Base-by-base conservation (phyloP, 768 basidiomycete species). In the Pleurotus giganteus region DNA sequence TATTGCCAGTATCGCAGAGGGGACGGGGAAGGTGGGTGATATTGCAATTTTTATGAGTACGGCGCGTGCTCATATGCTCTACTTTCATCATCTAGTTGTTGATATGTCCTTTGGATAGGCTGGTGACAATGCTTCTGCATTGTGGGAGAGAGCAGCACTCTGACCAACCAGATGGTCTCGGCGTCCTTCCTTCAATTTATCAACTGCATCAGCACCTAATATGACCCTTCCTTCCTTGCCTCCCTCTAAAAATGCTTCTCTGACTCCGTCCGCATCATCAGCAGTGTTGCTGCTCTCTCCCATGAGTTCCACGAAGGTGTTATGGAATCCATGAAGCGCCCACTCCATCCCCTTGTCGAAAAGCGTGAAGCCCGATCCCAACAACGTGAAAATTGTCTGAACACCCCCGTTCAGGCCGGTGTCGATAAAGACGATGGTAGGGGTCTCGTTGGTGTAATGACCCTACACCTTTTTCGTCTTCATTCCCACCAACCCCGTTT, bases 1-100 rank as follows among this genome's bases (percentile, higher is more conserved):
- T 0, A 88, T 96, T 54, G 90, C 90, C 0, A 82, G 87, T 0
- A 86, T 94, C 47, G 91, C 84, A 0, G 93, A 94, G 69, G 93
- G 93, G 1, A 91, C 89, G 0, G 83, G 80, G 32, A 86, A 85
- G 73, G 84, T 86, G 42, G 21, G 66, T 60, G n/a, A n/a, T n/a
- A n/a, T n/a, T n/a, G n/a, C n/a, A n/a, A n/a, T n/a, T n/a, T n/a
- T n/a, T n/a, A n/a, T n/a, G n/a, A n/a, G n/a, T n/a, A n/a, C n/a
- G n/a, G n/a, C n/a, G n/a, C n/a, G n/a, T n/a, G n/a, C n/a, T n/a
- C n/a, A n/a, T n/a, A n/a, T n/a, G n/a, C n/a, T n/a, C n/a, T n/a
- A n/a, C n/a, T n/a, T n/a, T n/a, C n/a, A n/a, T 29, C 23, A 21
- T 29, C 27, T 12, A 34, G 24, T 23, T 17, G 15, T 28, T 37